Percentiles rank a stretch among this genome's conserved stretches.
These are phyloP conservation scores for Typha latifolia DNA, from an alignment of 176 grass and related monocot genomes.

Conservation along the genomic window DNA sequence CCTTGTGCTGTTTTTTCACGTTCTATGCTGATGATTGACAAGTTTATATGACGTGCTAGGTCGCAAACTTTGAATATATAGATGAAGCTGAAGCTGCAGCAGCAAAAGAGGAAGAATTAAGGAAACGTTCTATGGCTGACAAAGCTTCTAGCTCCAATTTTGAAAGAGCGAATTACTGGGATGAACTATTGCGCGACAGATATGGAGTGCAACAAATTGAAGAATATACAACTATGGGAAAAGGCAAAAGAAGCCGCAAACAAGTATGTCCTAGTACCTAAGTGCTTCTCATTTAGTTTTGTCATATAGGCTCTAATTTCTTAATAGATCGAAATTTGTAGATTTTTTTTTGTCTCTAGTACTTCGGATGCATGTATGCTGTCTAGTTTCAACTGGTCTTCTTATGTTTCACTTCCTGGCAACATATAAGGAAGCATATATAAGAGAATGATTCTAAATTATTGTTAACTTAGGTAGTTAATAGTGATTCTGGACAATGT, in stretches of 20 bases:
- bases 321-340: background rate
- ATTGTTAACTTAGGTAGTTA: no score
- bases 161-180: constrained; percentile 72
- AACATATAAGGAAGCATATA: no score
- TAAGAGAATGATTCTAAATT: no score
- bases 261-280: constrained; percentile 41
- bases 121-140: constrained; percentile 48
- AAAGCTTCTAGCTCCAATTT: constrained; percentile 37
- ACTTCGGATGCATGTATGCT: background rate
- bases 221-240: constrained; percentile 88
- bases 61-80: constrained; percentile 89
- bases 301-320: no score
- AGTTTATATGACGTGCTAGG: constrained; percentile 32
- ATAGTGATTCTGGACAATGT: no score
- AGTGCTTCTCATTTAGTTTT: background rate
- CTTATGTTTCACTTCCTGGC: no score
- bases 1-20: background rate
- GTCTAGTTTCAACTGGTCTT: background rate
- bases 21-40: background rate
- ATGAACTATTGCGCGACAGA: constrained; percentile 76
- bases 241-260: constrained; percentile 98
- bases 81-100: constrained; percentile 87
- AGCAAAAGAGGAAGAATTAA: constrained; percentile 68
- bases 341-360: background rate
- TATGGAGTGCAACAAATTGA: constrained; percentile 76